Base-by-base conservation (phyloP, 2,329 filamentous ascomycete genomes). In the Coniella vitis region DNA sequence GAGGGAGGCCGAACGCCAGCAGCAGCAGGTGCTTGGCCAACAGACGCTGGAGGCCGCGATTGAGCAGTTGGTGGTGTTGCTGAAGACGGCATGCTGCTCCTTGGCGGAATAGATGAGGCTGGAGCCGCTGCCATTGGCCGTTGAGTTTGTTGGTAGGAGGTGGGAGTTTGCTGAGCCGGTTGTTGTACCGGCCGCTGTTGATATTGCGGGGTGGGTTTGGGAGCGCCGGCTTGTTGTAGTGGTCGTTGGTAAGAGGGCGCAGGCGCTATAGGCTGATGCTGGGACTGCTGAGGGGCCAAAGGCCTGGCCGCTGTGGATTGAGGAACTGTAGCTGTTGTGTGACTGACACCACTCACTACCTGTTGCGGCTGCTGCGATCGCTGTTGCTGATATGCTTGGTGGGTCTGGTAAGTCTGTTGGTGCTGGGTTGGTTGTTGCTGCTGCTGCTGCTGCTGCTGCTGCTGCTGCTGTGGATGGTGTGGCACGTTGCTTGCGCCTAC, bases 381-480 rank as follows among this genome's bases (percentile, higher is more conserved):
- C 16, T 48, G 40, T 21, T 48, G 45, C 37, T 51, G 49, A 43
- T 43, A 16, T 36, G 34, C 13, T 7, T 38, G 36, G 9, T 45
- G 44, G 16, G 45, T 41, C 36, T 49, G 47, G 35, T 55, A 53
- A 14, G 48, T 32, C 41, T 56, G 56, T 29, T 29, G 25, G n/a
- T n/a, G n/a, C n/a, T n/a, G n/a, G n/a, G n/a, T n/a, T 25, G 47
- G 47, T 32, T 46, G 43, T 20, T 53, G 51, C 39, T 49, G 43
- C 14, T 46, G 31, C 1, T 16, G n/a, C 7, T 42, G 34, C 10
- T 48, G 46, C n/a, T 41, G 41, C 34, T 48, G 45, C 29, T 55
- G 52, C 14, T 47, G 37, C 44, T 57, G 57, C 19, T 51, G 49
- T 17, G 45, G 45, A 12, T 51, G 48, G 7, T 45, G 45, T 14